Evolutionary conservation across 1,284 basidiomycete genomes (phyloP), one percentile per base, ranked within the genome.

Genomic region (Baeospora myosura): DNA sequence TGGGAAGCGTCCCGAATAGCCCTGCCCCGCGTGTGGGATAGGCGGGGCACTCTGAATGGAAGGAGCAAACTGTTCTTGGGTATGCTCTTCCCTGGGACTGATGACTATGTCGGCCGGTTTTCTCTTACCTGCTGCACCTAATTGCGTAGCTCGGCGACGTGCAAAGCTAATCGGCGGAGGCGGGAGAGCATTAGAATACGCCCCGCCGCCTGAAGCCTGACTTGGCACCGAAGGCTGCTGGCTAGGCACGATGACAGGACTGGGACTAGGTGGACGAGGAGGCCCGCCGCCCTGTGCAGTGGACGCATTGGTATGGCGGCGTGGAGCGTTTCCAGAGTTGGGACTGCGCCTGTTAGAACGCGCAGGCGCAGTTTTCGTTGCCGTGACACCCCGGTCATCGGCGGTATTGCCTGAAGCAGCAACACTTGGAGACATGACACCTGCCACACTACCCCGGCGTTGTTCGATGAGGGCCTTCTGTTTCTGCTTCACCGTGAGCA

Each of bases 41-140:
- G 83, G 78, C 2, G 83, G 83, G 0, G 83, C 83, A 51, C 81
- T 85, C 56, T 86, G 82, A 32, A 86, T 81, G 35, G 68, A 67
- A 17, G 80, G 82, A 38, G 73, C 72, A 24, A 80, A 61, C 42
- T 74, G 69, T 50, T 78, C 73, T 4, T 62, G 59, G 0, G 72
- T 69, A 30, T 73, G 71, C 0, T 67, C 55, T 44, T 78, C 78
- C 37, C 78, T 64, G 4, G 83, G 82, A 50, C 75, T 81, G 63
- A 87, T 85, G 49, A 84, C 55, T 45, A 86, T 80, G 55, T 87
- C 84, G 2, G 84, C 83, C 0, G 83, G 83, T 57, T 85, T 87
- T 60, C 68, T 79, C 61, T 76, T 81, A 21, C 63, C 66, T 12
- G 63, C 63, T 3, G 42, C 39, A 22, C 76, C 78, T 0, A 77